Evolutionary conservation across 768 basidiomycete genomes (phyloP), one percentile per base, ranked within the genome.

Genomic region (Astraeus odoratus): DNA sequence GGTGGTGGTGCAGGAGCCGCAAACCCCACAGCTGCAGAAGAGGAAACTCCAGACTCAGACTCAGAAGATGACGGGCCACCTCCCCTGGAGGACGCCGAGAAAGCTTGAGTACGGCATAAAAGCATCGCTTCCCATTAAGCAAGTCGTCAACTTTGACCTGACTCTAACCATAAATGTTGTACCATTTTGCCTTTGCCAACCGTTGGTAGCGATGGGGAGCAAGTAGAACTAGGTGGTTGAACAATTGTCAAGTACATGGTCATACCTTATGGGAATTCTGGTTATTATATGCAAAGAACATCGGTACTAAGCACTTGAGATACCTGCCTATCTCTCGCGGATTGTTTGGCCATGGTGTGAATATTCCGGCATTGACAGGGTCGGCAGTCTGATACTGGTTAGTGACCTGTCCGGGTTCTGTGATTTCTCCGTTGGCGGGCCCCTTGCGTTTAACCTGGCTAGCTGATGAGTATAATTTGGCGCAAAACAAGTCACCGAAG

Each of bases 51-150:
- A 12, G 73, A 57, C 5, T 61, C 58, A 29, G 72, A 73, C 26
- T 55, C 51, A 13, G 57, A 69, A 5, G 81, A 80, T 39, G 84
- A 81, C 33, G 85, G 80, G 41, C 86, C 86, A 45, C 88, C 88
- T 42, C 84, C 87, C 54, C 81, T 91, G 38, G 88, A 90, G 67
- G 78, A 81, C n/a, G 71, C 70, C 24, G 74, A 76, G 56, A 57
- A 68, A 29, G n/a, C 29, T 39, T 13, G 10, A 40, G 19, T 23
- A 41, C 46, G 22, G 49, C 42, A 39, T 20, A 39, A 42, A 46
- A 45, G 20, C 25, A 30, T n/a, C 7, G 7, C 19, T 15, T 35
- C 15, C 23, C n/a, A 4, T 23, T 19, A n/a, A 31, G 9, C 42
- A 22, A 12, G 12, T 18, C 22, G 10, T 19, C 34, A n/a, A n/a